Evolutionary conservation across 805 yeast species (phyloP), one percentile per base, ranked within the genome.

Genomic region (Kluyveromyces aestuarii): DNA sequence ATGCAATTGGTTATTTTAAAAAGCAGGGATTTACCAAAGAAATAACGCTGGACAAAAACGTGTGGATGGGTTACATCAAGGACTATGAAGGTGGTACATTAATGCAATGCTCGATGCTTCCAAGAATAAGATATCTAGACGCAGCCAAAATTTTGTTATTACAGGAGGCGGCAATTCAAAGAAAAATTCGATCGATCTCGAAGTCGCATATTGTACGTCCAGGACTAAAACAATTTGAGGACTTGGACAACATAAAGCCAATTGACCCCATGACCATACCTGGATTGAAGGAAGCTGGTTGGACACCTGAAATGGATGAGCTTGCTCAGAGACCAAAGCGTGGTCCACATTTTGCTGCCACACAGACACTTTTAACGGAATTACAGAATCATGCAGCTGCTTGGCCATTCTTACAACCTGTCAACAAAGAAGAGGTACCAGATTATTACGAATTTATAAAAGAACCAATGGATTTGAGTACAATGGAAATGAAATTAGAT

Each of bases 1-100:
- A 93, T 66, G 99, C 99, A 49, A 91, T 93, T 67, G 99, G 99
- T 2, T 93, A 91, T 67, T 93, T 93, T 75, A 91, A 91, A 60
- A 93, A 93, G 62, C 99, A 93, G 68, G 99, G 99, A 1, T 93
- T 93, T 68, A 90, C 97, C 16, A 93, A 93, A 64, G 97, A 91
- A 52, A 86, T 93, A 37, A 77, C 96, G 8, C 74, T 93, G 49
- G 93, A 91, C 37, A 84, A 82, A 54, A 78, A 80, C 45, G 75
- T 82, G 35, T 93, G 99, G 99, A 87, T 88, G 93, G 99, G 99
- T 2, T 93, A 93, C 67, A 93, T 93, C 62, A 93, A 93, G 67
- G 99, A 93, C 71, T 93, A 93, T 68, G 99, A 93, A 69, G 99
- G 99, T 25, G 99, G 98, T 58, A 93, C 99, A 0, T 71, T 93